A percentile compares a stretch with the other conserved stretches of the same genome.
Evolutionary conservation across 2,329 filamentous ascomycete genomes (phyloP).

Genomic region (Fusarium buharicum): DNA sequence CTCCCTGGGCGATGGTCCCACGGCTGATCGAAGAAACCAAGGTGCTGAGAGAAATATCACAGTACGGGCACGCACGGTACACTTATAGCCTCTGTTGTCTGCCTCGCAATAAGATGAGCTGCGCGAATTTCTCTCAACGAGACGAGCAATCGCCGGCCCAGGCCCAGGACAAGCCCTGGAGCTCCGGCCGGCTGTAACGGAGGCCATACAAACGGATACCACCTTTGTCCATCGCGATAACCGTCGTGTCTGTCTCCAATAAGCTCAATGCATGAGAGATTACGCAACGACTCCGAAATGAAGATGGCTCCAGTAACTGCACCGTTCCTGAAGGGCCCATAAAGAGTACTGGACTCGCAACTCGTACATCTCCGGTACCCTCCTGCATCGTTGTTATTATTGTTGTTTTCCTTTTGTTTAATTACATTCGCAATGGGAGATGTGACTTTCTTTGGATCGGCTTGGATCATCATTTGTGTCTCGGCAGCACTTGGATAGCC

Average conservation of each 20-base stretch:
- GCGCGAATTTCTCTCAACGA: constrained; percentile 34
- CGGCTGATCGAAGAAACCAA: constrained; percentile 9
- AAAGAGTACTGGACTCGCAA: neutral
- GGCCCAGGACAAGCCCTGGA: neutral
- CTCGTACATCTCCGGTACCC: constrained; percentile 1
- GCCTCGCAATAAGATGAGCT: constrained; percentile 16
- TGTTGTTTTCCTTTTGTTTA: constrained; percentile 15
- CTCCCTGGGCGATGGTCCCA: constrained; percentile 38
- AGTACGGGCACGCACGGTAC: constrained; percentile 21
- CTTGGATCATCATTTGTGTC: constrained; percentile 21
- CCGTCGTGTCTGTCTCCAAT: too few species aligned
- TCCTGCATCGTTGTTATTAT: constrained; percentile 1
- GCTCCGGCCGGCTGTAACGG: constrained; percentile 16
- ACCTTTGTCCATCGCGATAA: constrained; percentile 1
- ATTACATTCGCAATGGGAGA: constrained; percentile 28
- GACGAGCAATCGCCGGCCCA: neutral
- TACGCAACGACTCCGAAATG: constrained; percentile 22
- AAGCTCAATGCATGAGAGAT: constrained; percentile 28
- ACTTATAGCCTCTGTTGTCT: constrained; percentile 1
- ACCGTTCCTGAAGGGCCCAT: constrained; percentile 8
- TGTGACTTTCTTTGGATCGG: constrained; percentile 8
- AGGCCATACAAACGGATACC: constrained; percentile 14
- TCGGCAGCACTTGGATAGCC: constrained; percentile 8
- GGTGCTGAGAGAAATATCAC: constrained; percentile 17
- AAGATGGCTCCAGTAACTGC: constrained; percentile 20